These are phyloP conservation scores for Penicillium canariense DNA, from an alignment of 495 filamentous ascomycete genomes.

Conservation along the genomic window DNA sequence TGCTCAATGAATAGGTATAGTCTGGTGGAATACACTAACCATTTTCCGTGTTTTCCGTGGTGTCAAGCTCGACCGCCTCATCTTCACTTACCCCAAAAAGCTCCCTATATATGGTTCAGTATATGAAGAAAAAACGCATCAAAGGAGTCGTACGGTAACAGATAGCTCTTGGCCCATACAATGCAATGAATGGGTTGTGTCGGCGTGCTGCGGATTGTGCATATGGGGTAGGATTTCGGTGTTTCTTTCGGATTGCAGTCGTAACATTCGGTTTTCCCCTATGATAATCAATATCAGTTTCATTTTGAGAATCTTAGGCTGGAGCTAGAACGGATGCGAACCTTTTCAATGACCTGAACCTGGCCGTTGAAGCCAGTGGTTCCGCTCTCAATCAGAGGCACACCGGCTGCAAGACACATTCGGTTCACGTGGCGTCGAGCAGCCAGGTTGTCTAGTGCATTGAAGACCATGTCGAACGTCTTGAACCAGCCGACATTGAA, in stretches of 20 bases:
- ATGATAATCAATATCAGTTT: background rate
- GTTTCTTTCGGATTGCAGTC: slow-evolving; percentile 87
- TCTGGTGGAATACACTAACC: slow-evolving; percentile 36
- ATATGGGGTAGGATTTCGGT: slow-evolving; percentile 90
- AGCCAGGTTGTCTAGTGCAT: slow-evolving; percentile 94
- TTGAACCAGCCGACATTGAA: slow-evolving; percentile 92
- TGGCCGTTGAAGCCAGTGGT: slow-evolving; percentile 98
- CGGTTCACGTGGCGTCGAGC: slow-evolving; percentile 93
- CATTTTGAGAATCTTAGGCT: background rate
- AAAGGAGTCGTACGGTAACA: slow-evolving; percentile 61
- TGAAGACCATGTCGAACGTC: slow-evolving; percentile 83
- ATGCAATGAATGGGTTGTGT: slow-evolving; percentile 98
- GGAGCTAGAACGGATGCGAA: slow-evolving; percentile 22
- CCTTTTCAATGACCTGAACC: slow-evolving; percentile 92
- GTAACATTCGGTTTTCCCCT: slow-evolving; percentile 93
- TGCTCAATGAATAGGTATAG: background rate
- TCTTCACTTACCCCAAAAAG: slow-evolving; percentile 92
- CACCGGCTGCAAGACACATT: slow-evolving; percentile 91
- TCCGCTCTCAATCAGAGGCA: slow-evolving; percentile 93
- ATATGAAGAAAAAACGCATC: background rate
- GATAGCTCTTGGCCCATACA: slow-evolving; percentile 97
- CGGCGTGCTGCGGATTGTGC: slow-evolving; percentile 93
- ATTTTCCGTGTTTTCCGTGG: slow-evolving; percentile 77
- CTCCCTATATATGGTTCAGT: slow-evolving; percentile 50
- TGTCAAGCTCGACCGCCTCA: slow-evolving; percentile 66